A percentile compares a stretch with the other conserved stretches of the same genome.
phyloP scores from a whole-genome alignment of 768 basidiomycete genomes.

The Hemileccinum impolitum region DNA sequence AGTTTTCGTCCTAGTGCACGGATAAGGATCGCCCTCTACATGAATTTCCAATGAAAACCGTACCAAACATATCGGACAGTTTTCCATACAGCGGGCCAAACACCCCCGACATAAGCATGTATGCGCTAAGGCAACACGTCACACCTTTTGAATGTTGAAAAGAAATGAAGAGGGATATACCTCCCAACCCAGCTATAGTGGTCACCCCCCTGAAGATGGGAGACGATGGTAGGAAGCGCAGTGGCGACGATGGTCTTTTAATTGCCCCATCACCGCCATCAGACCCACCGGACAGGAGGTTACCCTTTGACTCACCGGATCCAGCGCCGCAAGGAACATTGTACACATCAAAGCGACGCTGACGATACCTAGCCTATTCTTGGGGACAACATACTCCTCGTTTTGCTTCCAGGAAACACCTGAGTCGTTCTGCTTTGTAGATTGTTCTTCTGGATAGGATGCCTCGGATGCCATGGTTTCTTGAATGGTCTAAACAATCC shows the following conservation, averaged over 20 bases:
- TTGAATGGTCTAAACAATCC: too few species aligned
- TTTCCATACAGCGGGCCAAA: slow-evolving; percentile 75
- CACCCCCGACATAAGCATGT: slow-evolving; percentile 64
- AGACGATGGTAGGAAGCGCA: slow-evolving; percentile 67
- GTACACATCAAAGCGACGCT: slow-evolving; percentile 26
- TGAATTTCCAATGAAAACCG: neutral
- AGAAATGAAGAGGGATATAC: slow-evolving; percentile 27
- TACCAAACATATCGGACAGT: slow-evolving; percentile 54
- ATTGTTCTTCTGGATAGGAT: neutral
- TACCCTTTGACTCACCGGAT: slow-evolving; percentile 41
- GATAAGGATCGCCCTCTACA: neutral
- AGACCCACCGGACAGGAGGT: neutral
- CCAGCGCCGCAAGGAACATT: slow-evolving; percentile 43
- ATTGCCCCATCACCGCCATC: neutral
- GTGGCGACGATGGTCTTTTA: slow-evolving; percentile 61
- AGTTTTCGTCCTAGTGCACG: slow-evolving; percentile 54
- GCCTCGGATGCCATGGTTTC: neutral
- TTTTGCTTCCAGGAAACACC: slow-evolving; percentile 49
- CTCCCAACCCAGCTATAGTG: slow-evolving; percentile 73
- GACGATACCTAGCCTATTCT: slow-evolving; percentile 20
- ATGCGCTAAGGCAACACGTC: slow-evolving; percentile 45
- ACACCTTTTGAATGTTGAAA: neutral
- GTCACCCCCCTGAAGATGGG: slow-evolving; percentile 55
- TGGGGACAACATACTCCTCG: slow-evolving; percentile 50
- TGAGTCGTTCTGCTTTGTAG: slow-evolving; percentile 17